Evolutionary conservation across 305 asterid species (phyloP).

Genomic region (Solanum hybrid): DNA sequence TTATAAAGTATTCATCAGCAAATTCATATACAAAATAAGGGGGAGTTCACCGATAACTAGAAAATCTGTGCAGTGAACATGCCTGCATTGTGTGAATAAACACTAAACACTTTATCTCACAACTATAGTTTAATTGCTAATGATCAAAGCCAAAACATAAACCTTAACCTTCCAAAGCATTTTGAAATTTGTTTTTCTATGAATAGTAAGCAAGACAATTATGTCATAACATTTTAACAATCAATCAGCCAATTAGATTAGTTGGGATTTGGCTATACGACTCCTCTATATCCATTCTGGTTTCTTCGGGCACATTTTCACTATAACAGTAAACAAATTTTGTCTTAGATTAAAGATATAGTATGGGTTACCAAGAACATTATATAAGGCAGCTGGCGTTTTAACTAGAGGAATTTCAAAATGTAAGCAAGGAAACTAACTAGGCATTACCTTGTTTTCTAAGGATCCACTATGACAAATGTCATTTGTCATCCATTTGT

Average conservation of each 20-base stretch:
- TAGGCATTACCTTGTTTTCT: conserved; percentile 29
- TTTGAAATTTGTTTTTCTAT: background rate
- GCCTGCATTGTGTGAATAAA: background rate
- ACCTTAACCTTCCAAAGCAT: background rate
- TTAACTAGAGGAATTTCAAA: background rate
- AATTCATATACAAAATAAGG: background rate
- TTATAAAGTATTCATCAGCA: background rate
- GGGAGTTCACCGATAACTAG: background rate
- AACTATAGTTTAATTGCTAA: background rate
- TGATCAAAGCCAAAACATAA: background rate
- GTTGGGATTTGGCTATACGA: background rate
- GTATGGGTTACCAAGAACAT: background rate
- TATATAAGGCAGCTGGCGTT: background rate
- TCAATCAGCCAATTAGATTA: background rate
- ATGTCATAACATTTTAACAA: background rate
- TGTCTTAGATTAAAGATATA: background rate
- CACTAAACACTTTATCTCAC: background rate
- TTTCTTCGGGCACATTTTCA: background rate
- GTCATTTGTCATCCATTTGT: conserved; percentile 19
- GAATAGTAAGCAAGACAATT: background rate
- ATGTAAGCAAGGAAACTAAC: background rate
- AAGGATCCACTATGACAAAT: conserved; percentile 21
- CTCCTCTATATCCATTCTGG: background rate
- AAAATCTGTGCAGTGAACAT: background rate
- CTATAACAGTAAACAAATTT: background rate